phyloP scores from a whole-genome alignment of 257 asterid species.

The Capsicum rhomboideum region DNA sequence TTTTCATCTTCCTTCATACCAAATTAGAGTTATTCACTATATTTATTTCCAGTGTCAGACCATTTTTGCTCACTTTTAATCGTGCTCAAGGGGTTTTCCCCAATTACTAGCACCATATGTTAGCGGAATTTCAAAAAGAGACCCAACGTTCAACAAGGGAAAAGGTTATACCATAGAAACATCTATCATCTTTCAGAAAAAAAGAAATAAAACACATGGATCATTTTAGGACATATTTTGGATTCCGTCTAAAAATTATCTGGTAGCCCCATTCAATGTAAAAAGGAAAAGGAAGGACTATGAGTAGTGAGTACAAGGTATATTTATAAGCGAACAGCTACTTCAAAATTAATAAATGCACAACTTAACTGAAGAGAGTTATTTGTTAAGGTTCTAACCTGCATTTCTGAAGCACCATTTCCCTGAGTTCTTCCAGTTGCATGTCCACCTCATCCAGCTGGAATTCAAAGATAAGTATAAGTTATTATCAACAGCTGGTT shows the following conservation, averaged over 20 bases:
- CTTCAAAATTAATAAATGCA: background rate
- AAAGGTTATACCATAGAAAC: background rate
- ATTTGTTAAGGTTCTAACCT: conserved; percentile 40
- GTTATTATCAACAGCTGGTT: background rate
- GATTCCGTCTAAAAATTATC: background rate
- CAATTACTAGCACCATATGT: background rate
- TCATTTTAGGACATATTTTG: background rate
- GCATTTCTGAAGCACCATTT: conserved; percentile 62
- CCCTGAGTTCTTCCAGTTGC: conserved; percentile 64
- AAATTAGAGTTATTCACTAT: background rate
- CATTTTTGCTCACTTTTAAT: background rate
- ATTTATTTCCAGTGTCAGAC: background rate
- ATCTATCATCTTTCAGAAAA: background rate
- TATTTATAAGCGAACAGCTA: background rate
- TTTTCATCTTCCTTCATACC: background rate
- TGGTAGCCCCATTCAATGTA: background rate
- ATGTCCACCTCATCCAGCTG: conserved; percentile 62
- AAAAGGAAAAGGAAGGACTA: background rate
- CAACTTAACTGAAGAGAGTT: background rate
- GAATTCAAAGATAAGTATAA: conserved; percentile 13
- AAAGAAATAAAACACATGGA: background rate
- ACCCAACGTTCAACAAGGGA: background rate
- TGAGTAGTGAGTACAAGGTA: background rate
- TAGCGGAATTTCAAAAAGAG: background rate
- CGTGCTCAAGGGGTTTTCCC: background rate